A percentile compares a stretch with the other conserved stretches of the same genome.
phyloP scores from a whole-genome alignment of 2,329 filamentous ascomycete species.

The Trichoderma semiorbis region DNA sequence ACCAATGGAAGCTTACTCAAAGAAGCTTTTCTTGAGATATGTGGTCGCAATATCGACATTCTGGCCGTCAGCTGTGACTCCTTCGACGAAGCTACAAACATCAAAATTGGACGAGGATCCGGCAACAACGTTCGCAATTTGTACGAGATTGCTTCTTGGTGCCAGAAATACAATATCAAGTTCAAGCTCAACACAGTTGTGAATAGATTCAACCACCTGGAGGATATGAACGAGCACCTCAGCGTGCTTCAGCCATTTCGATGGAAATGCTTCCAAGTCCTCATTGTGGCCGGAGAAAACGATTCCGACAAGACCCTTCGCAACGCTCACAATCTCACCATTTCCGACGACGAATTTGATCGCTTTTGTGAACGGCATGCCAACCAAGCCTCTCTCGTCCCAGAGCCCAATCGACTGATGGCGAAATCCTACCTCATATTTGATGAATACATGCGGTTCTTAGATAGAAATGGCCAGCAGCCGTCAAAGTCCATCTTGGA shows the following conservation, averaged over 20 bases:
- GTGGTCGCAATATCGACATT: neutral
- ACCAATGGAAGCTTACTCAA: neutral
- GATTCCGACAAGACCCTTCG: neutral
- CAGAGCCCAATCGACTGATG: neutral
- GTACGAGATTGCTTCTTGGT: neutral
- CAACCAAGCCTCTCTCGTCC: neutral
- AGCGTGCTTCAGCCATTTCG: neutral
- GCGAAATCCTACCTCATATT: neutral
- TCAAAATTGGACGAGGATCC: neutral
- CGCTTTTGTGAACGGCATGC: neutral
- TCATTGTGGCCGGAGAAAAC: neutral
- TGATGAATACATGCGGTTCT: neutral
- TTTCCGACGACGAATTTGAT: neutral
- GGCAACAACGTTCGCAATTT: neutral
- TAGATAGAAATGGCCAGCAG: neutral
- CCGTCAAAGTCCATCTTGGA: neutral
- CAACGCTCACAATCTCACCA: neutral
- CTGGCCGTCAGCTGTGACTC: neutral
- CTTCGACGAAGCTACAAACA: neutral
- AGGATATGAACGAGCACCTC: neutral
- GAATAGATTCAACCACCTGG: neutral
- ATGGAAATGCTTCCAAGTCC: slow-evolving; percentile 1
- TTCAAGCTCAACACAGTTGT: neutral
- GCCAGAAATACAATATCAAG: neutral
- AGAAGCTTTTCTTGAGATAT: neutral